These are phyloP conservation scores for Sugiyamaella xylanicola DNA, from an alignment of 1,139 yeast genomes.

Conservation along the genomic window DNA sequence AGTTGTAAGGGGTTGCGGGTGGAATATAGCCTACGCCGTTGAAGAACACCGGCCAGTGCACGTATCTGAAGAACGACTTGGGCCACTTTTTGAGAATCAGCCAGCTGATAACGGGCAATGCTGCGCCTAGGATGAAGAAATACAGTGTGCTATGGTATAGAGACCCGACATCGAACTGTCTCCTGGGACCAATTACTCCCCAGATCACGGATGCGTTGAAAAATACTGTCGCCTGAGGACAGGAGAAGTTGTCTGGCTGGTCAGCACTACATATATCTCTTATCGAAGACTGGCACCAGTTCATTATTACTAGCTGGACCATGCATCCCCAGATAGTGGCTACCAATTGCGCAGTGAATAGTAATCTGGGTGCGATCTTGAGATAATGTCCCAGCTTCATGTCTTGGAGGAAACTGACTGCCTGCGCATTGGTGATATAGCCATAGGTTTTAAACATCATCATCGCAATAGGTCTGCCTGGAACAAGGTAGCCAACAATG, in stretches of 20 bases:
- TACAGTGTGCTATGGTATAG: constrained; percentile 47
- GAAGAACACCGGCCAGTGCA: constrained; percentile 56
- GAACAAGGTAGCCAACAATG: constrained; percentile 62
- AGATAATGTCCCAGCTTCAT: constrained; percentile 66
- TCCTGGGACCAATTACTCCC: constrained; percentile 66
- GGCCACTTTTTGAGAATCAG: constrained; percentile 53
- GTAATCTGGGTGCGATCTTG: constrained; percentile 61
- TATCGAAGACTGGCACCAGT: constrained; percentile 51
- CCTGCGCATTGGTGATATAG: constrained; percentile 60
- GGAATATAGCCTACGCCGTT: constrained; percentile 54
- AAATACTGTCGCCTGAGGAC: constrained; percentile 53
- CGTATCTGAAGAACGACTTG: constrained; percentile 47
- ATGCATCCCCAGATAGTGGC: constrained; percentile 45
- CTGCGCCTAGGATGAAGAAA: constrained; percentile 52
- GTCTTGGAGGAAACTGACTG: constrained; percentile 56
- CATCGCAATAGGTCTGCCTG: constrained; percentile 64
- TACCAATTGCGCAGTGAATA: constrained; percentile 56
- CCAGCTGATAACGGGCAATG: constrained; percentile 51
- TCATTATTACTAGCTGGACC: constrained; percentile 47
- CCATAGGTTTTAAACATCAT: constrained; percentile 65
- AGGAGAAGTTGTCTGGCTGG: constrained; percentile 51
- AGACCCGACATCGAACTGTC: constrained; percentile 46
- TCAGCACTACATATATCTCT: constrained; percentile 51
- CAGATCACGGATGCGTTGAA: constrained; percentile 62
- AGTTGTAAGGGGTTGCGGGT: constrained; percentile 57